Evolutionary conservation across 2,329 filamentous ascomycete species (phyloP).

Genomic region (Diaporthe vaccinii): DNA sequence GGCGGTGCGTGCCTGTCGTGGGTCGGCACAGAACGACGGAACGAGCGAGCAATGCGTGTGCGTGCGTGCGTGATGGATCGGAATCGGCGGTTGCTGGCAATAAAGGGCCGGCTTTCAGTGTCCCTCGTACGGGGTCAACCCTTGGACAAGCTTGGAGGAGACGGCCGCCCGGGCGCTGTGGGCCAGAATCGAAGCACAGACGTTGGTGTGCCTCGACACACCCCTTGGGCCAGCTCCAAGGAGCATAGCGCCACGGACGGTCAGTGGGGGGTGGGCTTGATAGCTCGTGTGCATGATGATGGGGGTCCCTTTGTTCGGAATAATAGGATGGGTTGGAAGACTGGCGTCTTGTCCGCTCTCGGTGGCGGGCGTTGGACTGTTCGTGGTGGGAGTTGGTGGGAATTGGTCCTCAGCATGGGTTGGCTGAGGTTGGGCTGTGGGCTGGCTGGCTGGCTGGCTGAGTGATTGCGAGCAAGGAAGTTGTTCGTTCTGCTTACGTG

Average conservation of each 20-base stretch:
- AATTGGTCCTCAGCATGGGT: background rate
- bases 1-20: background rate
- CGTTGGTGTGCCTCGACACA: slow-evolving; percentile 19
- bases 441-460: background rate
- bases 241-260: background rate
- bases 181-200: slow-evolving; percentile 28
- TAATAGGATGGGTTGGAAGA: slow-evolving; percentile 5
- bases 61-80: slow-evolving; percentile 21
- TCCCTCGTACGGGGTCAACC: slow-evolving; percentile 23
- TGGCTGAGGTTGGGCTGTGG: slow-evolving; percentile 5
- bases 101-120: background rate
- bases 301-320: background rate
- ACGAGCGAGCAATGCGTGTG: slow-evolving; percentile 2
- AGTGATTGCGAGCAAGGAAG: background rate
- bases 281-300: slow-evolving; percentile 7
- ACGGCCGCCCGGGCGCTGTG: slow-evolving; percentile 14
- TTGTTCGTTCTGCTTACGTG: background rate
- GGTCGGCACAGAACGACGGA: too few species aligned
- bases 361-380: slow-evolving; percentile 8
- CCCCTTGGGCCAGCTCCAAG: slow-evolving; percentile 19
- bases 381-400: background rate
- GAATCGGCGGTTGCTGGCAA: slow-evolving; percentile 32
- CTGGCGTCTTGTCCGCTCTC: slow-evolving; percentile 10
- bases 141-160: slow-evolving; percentile 1
- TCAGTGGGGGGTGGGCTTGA: background rate